Base-by-base conservation (phyloP, 2,329 filamentous ascomycete genomes). In the Alternaria conjuncta region DNA sequence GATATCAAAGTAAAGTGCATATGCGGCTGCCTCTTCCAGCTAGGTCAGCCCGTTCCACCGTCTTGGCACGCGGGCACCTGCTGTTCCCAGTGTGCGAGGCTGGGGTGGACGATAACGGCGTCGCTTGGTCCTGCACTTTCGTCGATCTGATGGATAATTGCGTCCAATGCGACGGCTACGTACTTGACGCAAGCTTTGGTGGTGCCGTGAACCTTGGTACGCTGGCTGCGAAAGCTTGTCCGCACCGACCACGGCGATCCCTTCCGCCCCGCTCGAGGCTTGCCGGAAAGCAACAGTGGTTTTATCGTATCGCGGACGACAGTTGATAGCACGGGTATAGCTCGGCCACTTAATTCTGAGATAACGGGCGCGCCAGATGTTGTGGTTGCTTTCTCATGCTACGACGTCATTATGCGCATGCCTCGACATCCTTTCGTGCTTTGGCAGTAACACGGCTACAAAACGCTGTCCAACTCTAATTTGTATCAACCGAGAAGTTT, bases 11-110 rank as follows among this genome's bases (percentile, higher is more conserved):
- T 23, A 32, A 15, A 51, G 12, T 36, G 12, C 49, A 51, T 51
- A 51, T 36, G 26, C 49, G 49, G 28, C 51, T 55, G 51, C 51
- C 51, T 55, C 32, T 43, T 55, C n/a, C 51, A 26, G 51, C 32
- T 55, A 41, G 36, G 18, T 36, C 23, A 8, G 32, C 20, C 23
- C 36, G 5, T 51, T 43, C 51, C 51, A 21, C 23, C 36, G 32
- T 21, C 51, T 55, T 55, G 51, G 51, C 51, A 26, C 36, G 7
- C 51, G 23, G 11, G 30, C 32, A 55, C 30, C 51, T 55, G 51
- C 51, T 55, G 20, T 43, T 43, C 36, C 23, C 12, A 26, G 51
- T 28, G 11, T 51, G 28, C 30, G 28, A 30, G 12, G 49, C 15
- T 20, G 18, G n/a, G 7, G 9, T 32, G 30, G 28, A 15, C 9